Conservation (phyloP, 108 stramenopile genomes). For the Pseudonitzschia pungens region DNA sequence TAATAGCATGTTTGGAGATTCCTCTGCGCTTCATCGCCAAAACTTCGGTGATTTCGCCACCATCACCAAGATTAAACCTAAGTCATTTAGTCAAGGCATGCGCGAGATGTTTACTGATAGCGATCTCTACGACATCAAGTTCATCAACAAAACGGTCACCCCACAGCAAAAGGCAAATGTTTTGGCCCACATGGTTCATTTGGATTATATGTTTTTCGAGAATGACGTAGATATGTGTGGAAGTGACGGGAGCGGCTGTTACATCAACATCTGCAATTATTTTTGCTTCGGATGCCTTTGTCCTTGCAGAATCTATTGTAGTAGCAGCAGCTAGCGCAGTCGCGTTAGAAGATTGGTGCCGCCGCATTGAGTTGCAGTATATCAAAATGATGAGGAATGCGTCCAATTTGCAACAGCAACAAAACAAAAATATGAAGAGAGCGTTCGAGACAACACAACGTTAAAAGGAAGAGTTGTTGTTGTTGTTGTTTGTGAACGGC, state of each 20-base stretch:
- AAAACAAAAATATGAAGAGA: too few relatives aligned
- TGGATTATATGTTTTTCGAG: constrained; percentile 30
- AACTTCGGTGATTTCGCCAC: constrained; percentile 17
- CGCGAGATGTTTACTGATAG: constrained; percentile 21
- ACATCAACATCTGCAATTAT: constrained; percentile 11
- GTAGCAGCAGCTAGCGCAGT: not conserved
- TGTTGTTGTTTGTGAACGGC: too few relatives aligned
- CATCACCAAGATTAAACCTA: constrained; percentile 17
- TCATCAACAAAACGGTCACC: not conserved
- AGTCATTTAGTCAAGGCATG: constrained; percentile 7
- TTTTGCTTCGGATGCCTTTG: constrained; percentile 16
- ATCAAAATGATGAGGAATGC: too few relatives aligned
- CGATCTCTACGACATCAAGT: constrained; percentile 15
- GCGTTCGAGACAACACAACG: too few relatives aligned
- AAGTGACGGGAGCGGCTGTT: not conserved
- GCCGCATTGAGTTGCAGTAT: too few relatives aligned
- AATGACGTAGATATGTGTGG: constrained; percentile 14
- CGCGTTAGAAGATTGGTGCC: too few relatives aligned
- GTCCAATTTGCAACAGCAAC: too few relatives aligned
- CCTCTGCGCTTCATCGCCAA: not conserved
- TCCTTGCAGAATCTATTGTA: not conserved
- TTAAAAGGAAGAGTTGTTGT: too few relatives aligned
- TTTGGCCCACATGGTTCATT: constrained; percentile 6
- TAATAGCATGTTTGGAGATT: not conserved
- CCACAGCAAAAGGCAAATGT: constrained; percentile 24